Evolutionary conservation across 306 rosid species (phyloP), one percentile per base, ranked within the genome.

Genomic region (Clitoria ternatea): DNA sequence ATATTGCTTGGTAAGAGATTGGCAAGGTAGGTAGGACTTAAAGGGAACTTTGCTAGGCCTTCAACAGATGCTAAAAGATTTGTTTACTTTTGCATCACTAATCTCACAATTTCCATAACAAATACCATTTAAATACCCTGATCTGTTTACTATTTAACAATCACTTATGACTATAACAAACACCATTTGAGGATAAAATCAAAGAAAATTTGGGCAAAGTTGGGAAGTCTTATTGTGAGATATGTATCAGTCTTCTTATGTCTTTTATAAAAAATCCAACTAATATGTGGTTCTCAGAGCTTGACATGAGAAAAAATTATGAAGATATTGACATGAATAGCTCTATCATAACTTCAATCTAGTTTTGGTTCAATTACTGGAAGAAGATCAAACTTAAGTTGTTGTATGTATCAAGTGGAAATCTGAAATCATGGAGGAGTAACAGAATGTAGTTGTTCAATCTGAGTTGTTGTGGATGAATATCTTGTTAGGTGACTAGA

Each of bases 71-170:
- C 81, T 65, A 79, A 81, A 84, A 81, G 82, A 69, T 35, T 1
- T 69, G 73, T 85, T 79, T 65, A 57, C 82, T 77, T 85, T 81
- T 81, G 82, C 79, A 82, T 75, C 80, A 79, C 80, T 29, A 73
- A 64, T 83, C 82, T n/a, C n/a, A n/a, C n/a, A n/a, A n/a, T n/a
- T n/a, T n/a, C n/a, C n/a, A n/a, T n/a, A n/a, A n/a, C n/a, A n/a
- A n/a, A n/a, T n/a, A n/a, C n/a, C n/a, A n/a, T n/a, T n/a, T n/a
- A n/a, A n/a, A n/a, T n/a, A n/a, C n/a, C n/a, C n/a, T n/a, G n/a
- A n/a, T n/a, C n/a, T n/a, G n/a, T n/a, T n/a, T n/a, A n/a, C n/a
- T n/a, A n/a, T n/a, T n/a, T n/a, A n/a, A n/a, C 22, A 69, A 61
- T 66, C 24, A 36, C 50, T 76, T 61, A 67, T 27, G 33, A 80